Evolutionary conservation across 148 eudicot genomes (phyloP).

Genomic region (Drosera capensis): DNA sequence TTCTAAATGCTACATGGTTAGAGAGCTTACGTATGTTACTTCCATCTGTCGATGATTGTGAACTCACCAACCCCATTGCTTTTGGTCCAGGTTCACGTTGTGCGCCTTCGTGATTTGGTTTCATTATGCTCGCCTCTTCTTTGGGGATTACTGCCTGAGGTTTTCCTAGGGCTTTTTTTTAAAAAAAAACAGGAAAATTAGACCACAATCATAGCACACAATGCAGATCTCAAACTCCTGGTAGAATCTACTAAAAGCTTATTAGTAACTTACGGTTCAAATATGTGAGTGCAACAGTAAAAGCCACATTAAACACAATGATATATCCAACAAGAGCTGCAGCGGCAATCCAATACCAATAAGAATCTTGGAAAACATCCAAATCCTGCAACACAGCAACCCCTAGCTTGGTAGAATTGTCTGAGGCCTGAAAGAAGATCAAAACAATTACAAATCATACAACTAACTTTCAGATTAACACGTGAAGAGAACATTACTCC

Average conservation of each 20-base stretch:
- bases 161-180: slow-evolving; percentile 38
- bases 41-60: slow-evolving; percentile 26
- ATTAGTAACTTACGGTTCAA: slow-evolving; percentile 53
- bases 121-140: slow-evolving; percentile 22
- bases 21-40: slow-evolving; percentile 27
- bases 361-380: slow-evolving; percentile 27
- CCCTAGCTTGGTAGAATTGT: slow-evolving; percentile 41
- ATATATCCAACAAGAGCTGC: slow-evolving; percentile 62
- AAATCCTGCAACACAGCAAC: slow-evolving; percentile 42
- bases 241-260: neutral
- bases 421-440: slow-evolving; percentile 42
- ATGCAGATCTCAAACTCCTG: neutral
- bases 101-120: slow-evolving; percentile 4
- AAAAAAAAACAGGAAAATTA: neutral
- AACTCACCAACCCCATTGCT: slow-evolving; percentile 11
- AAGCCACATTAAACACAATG: slow-evolving; percentile 46
- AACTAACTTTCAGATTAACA: neutral
- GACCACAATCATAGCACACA: neutral
- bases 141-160: slow-evolving; percentile 56
- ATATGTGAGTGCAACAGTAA: slow-evolving; percentile 69
- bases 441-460: neutral
- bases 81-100: slow-evolving; percentile 1
- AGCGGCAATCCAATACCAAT: slow-evolving; percentile 90
- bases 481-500: neutral
- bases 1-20: neutral